phyloP scores from a whole-genome alignment of 129 eudicot genomes.

The Glebionis coronaria region DNA sequence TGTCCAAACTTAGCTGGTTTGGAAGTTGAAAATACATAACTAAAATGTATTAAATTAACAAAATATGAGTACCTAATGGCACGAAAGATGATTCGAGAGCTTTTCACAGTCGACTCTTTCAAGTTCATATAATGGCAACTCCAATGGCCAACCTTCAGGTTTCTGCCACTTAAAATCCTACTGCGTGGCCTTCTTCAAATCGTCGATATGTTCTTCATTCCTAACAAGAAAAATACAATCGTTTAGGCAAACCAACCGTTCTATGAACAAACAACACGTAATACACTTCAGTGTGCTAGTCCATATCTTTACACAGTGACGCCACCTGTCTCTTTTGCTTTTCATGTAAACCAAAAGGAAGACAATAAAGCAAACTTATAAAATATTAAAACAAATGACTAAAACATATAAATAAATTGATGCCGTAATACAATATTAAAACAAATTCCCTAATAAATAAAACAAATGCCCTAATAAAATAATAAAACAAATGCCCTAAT shows the following conservation, averaged over 20 bases:
- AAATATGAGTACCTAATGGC: constrained; percentile 63
- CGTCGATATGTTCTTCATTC: constrained; percentile 70
- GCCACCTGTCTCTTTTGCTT: constrained; percentile 63
- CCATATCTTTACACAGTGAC: constrained; percentile 70
- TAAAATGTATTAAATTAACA: background rate
- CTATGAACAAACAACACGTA: constrained; percentile 88
- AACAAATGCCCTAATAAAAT: too few species aligned
- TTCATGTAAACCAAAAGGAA: constrained; percentile 63
- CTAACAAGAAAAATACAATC: constrained; percentile 90
- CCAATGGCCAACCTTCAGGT: constrained; percentile 85
- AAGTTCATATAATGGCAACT: constrained; percentile 77
- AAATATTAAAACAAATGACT: too few species aligned
- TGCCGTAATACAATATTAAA: too few species aligned
- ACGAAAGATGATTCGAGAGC: constrained; percentile 72
- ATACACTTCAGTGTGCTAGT: constrained; percentile 88
- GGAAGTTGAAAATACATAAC: background rate
- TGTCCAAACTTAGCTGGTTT: background rate
- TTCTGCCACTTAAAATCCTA: constrained; percentile 78
- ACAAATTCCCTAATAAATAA: too few species aligned
- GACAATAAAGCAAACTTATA: constrained; percentile 74
- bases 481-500: too few species aligned
- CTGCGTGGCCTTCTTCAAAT: constrained; percentile 52
- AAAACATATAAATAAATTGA: too few species aligned
- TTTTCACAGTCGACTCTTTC: constrained; percentile 54
- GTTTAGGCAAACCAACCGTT: constrained; percentile 72